A percentile compares a stretch with the other conserved stretches of the same genome.
phyloP scores from a whole-genome alignment of 306 rosid species.

The Neltuma alba region DNA sequence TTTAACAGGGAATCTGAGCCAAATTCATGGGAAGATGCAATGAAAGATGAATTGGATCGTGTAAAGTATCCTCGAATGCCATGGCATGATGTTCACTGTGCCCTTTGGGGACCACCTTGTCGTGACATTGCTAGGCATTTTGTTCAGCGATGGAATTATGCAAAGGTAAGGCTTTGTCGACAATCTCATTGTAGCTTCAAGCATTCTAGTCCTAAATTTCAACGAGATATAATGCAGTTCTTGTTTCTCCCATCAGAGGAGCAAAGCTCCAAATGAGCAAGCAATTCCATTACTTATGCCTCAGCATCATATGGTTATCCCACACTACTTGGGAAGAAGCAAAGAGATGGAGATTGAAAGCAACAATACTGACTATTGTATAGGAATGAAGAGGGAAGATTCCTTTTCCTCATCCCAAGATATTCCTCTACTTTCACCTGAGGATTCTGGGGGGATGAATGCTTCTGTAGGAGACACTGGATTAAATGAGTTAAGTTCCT shows the following conservation, averaged over 20 bases:
- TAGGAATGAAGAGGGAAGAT: conserved; percentile 55
- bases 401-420: conserved; percentile 79
- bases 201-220: conserved; percentile 33
- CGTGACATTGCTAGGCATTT: conserved; percentile 98
- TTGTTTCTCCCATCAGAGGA: conserved; percentile 64
- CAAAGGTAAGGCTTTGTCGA: conserved; percentile 63
- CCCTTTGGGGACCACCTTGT: conserved; percentile 99
- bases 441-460: conserved; percentile 61
- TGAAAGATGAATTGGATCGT: conserved; percentile 96
- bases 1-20: conserved; percentile 92
- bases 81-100: conserved; percentile 99
- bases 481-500: conserved; percentile 37
- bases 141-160: conserved; percentile 99
- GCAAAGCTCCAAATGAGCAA: conserved; percentile 92
- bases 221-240: conserved; percentile 26
- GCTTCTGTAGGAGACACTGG: conserved; percentile 53
- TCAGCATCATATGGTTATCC: conserved; percentile 99
- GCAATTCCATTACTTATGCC: conserved; percentile 98
- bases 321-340: conserved; percentile 87
- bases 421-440: conserved; percentile 80
- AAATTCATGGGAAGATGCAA: conserved; percentile 97
- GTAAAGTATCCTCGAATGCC: conserved; percentile 95
- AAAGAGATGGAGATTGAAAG: conserved; percentile 55
- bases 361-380: conserved; percentile 36
- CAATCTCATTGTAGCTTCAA: conserved; percentile 28